Percentiles rank a stretch among this genome's conserved stretches.
phyloP scores from a whole-genome alignment of 441 rosid genomes.

The Capsella rubella region DNA sequence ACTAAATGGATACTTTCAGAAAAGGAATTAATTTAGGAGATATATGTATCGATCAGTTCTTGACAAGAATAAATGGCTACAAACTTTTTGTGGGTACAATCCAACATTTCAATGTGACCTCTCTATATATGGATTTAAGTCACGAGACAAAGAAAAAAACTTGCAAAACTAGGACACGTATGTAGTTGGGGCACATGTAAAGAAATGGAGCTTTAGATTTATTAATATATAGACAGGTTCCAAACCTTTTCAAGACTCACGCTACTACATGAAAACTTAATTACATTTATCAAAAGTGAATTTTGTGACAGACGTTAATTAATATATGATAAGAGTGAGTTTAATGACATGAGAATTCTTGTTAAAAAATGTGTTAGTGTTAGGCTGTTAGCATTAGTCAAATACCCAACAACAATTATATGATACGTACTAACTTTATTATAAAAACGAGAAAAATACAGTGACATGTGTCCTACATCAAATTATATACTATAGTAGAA shows the following conservation, averaged over 20 bases:
- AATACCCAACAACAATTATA: not conserved
- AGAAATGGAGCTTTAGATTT: not conserved
- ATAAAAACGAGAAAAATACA: not conserved
- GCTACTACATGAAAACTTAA: not conserved
- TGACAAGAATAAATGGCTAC: constrained; percentile 34
- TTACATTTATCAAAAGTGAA: not conserved
- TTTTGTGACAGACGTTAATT: not conserved
- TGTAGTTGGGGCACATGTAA: constrained; percentile 32
- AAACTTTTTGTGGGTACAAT: constrained; percentile 22
- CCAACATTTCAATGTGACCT: constrained; percentile 26
- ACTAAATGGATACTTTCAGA: not conserved
- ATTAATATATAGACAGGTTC: constrained; percentile 1
- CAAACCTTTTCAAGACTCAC: not conserved
- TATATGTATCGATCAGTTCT: not conserved
- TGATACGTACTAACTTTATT: not conserved
- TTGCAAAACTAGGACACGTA: constrained; percentile 39
- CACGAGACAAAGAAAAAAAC: constrained; percentile 29
- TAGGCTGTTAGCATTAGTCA: not conserved
- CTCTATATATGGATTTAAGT: constrained; percentile 28
- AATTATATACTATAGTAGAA: not conserved
- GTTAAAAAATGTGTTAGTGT: not conserved
- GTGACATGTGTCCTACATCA: constrained; percentile 14
- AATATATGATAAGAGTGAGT: not conserved
- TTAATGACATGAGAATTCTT: not conserved
- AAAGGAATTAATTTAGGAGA: not conserved